Evolutionary conservation across 352 stramenopile genomes (phyloP), one percentile per base, ranked within the genome.

Genomic region (Phytophthora cryptogea): DNA sequence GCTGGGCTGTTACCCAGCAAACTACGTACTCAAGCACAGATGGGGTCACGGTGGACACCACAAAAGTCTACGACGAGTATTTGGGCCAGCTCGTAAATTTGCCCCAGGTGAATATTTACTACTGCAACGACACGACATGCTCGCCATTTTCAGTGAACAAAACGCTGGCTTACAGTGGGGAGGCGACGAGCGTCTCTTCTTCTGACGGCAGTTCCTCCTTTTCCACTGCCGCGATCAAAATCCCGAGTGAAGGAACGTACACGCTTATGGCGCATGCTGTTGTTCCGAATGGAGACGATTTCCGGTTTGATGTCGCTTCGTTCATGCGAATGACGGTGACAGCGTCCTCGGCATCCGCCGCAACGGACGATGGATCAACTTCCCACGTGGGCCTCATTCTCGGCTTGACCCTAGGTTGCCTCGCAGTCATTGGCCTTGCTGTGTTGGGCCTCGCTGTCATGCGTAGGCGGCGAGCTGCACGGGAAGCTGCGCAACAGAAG

Each of bases 181-280:
- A 43, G 20, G 49, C 72, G 3, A 74, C 54, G 26, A 89, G 72
- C 16, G 69, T 87, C 6, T 66, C 58, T 2, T 37, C 46, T 2
- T 48, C 13, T 5, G 57, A 62, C 27, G 68, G 75, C 9, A 28
- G 36, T 0, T 59, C 50, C 8, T 47, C 28, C 11, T 73, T 85
- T 33, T 54, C 48, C 1, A 65, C 55, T 5, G 8, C n/a, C 8
- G 69, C 53, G n/a, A 40, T 87, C 20, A 70, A 43, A 37, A 68
- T 89, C 16, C 55, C 69, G 4, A 58, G 26, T 10, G 48, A 69
- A 52, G 80, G 77, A 40, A 79, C 71, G 41, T 87, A 80, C 52
- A 75, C 69, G 32, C 33, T 89, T 16, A 65, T 88, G 39, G 76
- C 65, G 5, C 67, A 80, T 49, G 64, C 54, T 7, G 69, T 76